Conservation (phyloP, 2,329 filamentous ascomycete genomes). For the Domatiomyces catenatus region DNA sequence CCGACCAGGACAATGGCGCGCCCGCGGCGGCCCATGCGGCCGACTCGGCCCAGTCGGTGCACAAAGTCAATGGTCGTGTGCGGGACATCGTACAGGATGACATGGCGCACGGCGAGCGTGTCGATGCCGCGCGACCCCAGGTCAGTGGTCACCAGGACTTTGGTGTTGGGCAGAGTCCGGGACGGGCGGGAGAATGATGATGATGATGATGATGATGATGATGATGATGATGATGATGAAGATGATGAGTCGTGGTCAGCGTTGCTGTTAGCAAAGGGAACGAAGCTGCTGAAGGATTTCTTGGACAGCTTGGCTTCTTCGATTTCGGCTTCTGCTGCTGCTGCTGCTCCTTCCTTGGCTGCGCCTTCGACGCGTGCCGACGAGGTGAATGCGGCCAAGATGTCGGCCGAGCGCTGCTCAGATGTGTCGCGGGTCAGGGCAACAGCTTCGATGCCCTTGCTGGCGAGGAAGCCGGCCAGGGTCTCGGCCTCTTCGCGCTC, state of each 20-base stretch:
- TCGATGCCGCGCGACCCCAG: constrained; percentile 86
- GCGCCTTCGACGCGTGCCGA: constrained; percentile 17
- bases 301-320: background rate
- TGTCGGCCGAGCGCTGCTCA: constrained; percentile 60
- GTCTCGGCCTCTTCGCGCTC: constrained; percentile 78
- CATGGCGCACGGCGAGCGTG: constrained; percentile 76
- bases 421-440: constrained; percentile 73
- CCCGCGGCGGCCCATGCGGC: constrained; percentile 80
- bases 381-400: constrained; percentile 57
- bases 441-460: constrained; percentile 77
- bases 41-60: constrained; percentile 83
- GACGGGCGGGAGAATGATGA: constrained; percentile 17
- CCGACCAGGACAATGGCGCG: constrained; percentile 81
- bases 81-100: constrained; percentile 92
- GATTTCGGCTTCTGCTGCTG: no score
- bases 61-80: constrained; percentile 98
- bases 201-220: constrained; percentile 5
- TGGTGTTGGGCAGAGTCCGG: constrained; percentile 56
- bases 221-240: no score
- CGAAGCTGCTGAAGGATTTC: constrained; percentile 2
- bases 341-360: constrained; percentile 8
- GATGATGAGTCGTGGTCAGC: constrained; percentile 22
- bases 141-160: constrained; percentile 88
- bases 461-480: constrained; percentile 60
- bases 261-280: constrained; percentile 18